These are phyloP conservation scores for Xanthoparmelia taractica DNA, from an alignment of 495 filamentous ascomycete species.

Conservation along the genomic window DNA sequence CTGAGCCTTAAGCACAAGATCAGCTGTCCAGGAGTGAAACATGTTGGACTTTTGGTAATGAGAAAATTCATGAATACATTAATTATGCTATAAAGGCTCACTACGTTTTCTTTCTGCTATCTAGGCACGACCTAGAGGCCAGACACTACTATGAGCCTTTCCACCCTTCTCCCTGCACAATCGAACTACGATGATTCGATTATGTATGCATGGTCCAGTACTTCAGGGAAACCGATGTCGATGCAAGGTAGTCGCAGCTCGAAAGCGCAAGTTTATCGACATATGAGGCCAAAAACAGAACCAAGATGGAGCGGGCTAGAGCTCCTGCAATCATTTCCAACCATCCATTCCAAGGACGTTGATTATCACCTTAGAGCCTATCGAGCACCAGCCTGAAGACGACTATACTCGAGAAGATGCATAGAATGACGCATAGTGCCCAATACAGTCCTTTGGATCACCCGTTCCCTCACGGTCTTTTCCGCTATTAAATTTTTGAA, in stretches of 20 bases:
- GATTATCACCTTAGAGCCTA: background rate
- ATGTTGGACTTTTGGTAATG: too few species aligned
- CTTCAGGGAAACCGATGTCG: background rate
- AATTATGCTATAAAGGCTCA: background rate
- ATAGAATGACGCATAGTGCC: constrained; percentile 7
- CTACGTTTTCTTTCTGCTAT: background rate
- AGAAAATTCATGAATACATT: too few species aligned
- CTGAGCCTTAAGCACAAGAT: background rate
- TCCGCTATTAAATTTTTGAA: background rate
- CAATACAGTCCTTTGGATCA: constrained; percentile 7
- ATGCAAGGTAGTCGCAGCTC: constrained; percentile 11
- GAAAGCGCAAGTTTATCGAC: constrained; percentile 6
- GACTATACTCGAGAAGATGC: constrained; percentile 2
- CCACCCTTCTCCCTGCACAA: background rate
- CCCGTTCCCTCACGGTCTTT: constrained; percentile 9
- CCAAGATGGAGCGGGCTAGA: constrained; percentile 9
- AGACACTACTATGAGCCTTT: background rate
- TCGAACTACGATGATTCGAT: too few species aligned
- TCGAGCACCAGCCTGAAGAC: constrained; percentile 12
- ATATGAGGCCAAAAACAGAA: constrained; percentile 12
- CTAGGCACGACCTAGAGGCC: too few species aligned
- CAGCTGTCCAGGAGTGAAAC: background rate
- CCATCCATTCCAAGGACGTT: constrained; percentile 18
- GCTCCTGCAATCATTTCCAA: constrained; percentile 19
- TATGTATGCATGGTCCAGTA: background rate